Conservation (phyloP, 1,284 basidiomycete species). For the Jaminaea rosea region DNA sequence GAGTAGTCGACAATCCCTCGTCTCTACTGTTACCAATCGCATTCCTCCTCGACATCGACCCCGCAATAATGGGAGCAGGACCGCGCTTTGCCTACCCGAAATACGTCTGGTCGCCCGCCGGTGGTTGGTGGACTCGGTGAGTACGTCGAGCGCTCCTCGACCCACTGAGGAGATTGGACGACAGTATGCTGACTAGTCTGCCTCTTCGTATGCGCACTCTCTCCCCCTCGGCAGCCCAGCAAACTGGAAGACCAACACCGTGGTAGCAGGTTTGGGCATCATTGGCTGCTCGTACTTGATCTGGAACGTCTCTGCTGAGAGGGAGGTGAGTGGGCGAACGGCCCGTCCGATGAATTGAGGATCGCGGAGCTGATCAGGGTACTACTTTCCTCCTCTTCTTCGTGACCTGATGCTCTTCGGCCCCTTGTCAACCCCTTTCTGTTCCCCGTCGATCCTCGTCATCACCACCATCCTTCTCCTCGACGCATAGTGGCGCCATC, state of each 20-base stretch:
- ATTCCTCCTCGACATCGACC: too few species aligned
- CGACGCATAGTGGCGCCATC: slow-evolving; percentile 36
- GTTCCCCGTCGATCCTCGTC: background rate
- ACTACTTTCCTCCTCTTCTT: background rate
- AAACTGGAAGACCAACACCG: slow-evolving; percentile 54
- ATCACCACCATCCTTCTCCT: background rate
- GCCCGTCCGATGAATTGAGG: background rate
- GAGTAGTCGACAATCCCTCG: too few species aligned
- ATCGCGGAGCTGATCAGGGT: background rate
- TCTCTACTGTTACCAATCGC: too few species aligned
- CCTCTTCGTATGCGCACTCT: too few species aligned
- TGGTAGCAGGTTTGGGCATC: slow-evolving; percentile 50
- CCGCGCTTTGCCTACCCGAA: slow-evolving; percentile 55
- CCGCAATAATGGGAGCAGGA: slow-evolving; percentile 41
- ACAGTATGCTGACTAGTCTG: too few species aligned
- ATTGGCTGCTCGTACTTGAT: slow-evolving; percentile 50
- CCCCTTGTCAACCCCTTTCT: background rate
- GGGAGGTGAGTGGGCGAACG: slow-evolving; percentile 49
- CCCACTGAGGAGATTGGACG: too few species aligned
- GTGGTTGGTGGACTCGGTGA: slow-evolving; percentile 49
- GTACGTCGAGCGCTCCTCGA: background rate
- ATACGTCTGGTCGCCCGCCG: slow-evolving; percentile 54
- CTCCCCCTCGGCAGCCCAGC: slow-evolving; percentile 43
- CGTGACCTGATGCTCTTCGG: background rate
- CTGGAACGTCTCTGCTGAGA: slow-evolving; percentile 51